Percentiles rank a stretch among this genome's conserved stretches.
These are phyloP conservation scores for Neurospora discreta DNA, from an alignment of 495 filamentous ascomycete species.

Conservation along the genomic window DNA sequence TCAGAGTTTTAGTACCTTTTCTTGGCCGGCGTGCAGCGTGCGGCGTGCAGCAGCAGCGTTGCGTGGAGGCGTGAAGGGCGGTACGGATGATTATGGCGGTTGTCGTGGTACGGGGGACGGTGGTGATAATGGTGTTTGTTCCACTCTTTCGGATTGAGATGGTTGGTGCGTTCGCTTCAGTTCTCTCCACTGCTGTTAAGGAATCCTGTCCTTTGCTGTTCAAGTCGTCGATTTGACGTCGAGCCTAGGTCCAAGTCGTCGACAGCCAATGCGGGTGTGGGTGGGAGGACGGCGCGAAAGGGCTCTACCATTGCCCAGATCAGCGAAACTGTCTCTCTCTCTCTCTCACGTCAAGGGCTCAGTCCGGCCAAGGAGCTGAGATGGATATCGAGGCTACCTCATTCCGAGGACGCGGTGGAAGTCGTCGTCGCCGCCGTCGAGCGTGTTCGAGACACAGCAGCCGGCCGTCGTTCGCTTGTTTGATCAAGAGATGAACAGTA, in stretches of 20 bases:
- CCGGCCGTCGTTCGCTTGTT: not conserved
- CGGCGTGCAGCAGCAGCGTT: not conserved
- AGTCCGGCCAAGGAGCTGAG: constrained; percentile 46
- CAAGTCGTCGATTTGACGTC: not conserved
- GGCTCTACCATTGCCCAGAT: not conserved
- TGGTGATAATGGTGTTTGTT: constrained; percentile 1
- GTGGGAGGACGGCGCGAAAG: constrained; percentile 1
- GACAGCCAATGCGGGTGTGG: not conserved
- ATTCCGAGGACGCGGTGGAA: constrained; percentile 29
- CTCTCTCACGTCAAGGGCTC: constrained; percentile 19
- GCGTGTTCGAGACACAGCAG: constrained; percentile 4
- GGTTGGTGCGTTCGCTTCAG: not conserved
- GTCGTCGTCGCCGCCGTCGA: constrained; percentile 5
- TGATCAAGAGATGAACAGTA: not conserved
- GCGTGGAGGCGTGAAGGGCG: not conserved
- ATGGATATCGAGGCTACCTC: constrained; percentile 37
- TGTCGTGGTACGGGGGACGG: not conserved
- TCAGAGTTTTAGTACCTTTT: not conserved
- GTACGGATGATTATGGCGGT: not conserved
- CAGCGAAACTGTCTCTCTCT: not conserved
- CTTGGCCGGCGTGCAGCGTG: not conserved
- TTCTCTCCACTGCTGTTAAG: not conserved
- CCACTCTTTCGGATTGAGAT: not conserved
- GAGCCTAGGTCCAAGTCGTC: not conserved
- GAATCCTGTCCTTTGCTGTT: not conserved